Evolutionary conservation across 495 filamentous ascomycete genomes (phyloP), one percentile per base, ranked within the genome.

Genomic region (Podospora fimiseda): DNA sequence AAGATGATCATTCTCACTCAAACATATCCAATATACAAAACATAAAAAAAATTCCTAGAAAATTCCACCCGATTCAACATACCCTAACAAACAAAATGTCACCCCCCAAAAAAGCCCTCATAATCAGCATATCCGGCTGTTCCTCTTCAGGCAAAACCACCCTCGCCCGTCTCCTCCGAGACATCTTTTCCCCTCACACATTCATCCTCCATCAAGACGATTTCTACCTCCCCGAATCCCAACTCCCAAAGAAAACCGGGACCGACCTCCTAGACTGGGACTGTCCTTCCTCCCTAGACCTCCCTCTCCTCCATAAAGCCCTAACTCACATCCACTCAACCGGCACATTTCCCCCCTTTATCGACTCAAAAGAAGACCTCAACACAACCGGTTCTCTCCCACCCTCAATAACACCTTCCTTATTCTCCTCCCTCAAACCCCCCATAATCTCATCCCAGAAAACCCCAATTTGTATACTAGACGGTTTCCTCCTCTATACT

Each of bases 141-240:
- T 90, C 88, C 15, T 87, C 80, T 15, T 84, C 80, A 62, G 88
- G 89, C 24, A 92, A 92, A 71, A 91, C 87, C 13, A 90, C 88
- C 41, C 74, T 90, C 13, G 81, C 87, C 38, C 76, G 88, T 2
- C 76, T 91, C 9, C 74, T 95, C 8, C 83, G 85, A 47, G 76
- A 79, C 43, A 80, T 90, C 53, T 89, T 94, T 55, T 78, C 81
- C 8, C n/a, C n/a, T n/a, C 68, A 74, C 46, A 80, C 82, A 2
- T 90, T 89, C 58, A 86, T 95, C 55, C 75, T 96, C 38, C 90
- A 96, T 64, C 81, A 93, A 65, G 92, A 97, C 70, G 92, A 97
- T 67, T 97, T 96, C 65, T 97, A 90, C 67, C 79, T 78, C 36
- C 63, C 87, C 1, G 90, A 96, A 61, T 64, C 77, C n/a, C 72